These are phyloP conservation scores for Epithemia pelagica DNA, from an alignment of 108 stramenopile species.

Conservation along the genomic window DNA sequence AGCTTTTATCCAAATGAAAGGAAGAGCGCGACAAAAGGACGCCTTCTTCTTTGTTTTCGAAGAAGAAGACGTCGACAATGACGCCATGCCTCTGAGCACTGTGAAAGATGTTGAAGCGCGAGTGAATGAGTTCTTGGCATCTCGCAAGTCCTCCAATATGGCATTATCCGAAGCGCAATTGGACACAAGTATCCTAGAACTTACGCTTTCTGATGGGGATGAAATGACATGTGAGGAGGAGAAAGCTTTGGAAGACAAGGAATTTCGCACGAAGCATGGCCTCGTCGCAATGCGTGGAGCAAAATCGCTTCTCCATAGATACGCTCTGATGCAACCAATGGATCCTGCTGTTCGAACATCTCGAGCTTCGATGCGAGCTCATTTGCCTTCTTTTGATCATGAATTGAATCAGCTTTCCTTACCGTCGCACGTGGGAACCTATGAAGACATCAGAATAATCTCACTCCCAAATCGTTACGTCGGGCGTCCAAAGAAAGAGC, in stretches of 20 bases:
- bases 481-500: slow-evolving; percentile 17
- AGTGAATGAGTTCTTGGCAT: slow-evolving; percentile 37
- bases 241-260: slow-evolving; percentile 26
- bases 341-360: slow-evolving; percentile 36
- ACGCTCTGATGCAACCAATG: slow-evolving; percentile 42
- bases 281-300: slow-evolving; percentile 44
- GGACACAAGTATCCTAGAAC: not conserved
- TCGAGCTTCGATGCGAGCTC: slow-evolving; percentile 21
- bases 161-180: not conserved
- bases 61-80: slow-evolving; percentile 12
- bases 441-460: slow-evolving; percentile 17
- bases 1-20: slow-evolving; percentile 71
- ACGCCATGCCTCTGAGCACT: slow-evolving; percentile 13
- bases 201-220: not conserved
- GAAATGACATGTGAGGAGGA: slow-evolving; percentile 18
- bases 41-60: slow-evolving; percentile 51
- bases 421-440: slow-evolving; percentile 36
- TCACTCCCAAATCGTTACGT: slow-evolving; percentile 27
- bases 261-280: slow-evolving; percentile 14
- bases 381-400: slow-evolving; percentile 40
- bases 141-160: slow-evolving; percentile 2
- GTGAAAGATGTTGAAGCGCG: slow-evolving; percentile 26
- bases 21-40: slow-evolving; percentile 43
- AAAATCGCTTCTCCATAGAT: slow-evolving; percentile 50
- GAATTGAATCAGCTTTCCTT: slow-evolving; percentile 24